Evolutionary conservation across 2,329 filamentous ascomycete species (phyloP), one percentile per base, ranked within the genome.

Genomic region (Sporothrix brasiliensis): DNA sequence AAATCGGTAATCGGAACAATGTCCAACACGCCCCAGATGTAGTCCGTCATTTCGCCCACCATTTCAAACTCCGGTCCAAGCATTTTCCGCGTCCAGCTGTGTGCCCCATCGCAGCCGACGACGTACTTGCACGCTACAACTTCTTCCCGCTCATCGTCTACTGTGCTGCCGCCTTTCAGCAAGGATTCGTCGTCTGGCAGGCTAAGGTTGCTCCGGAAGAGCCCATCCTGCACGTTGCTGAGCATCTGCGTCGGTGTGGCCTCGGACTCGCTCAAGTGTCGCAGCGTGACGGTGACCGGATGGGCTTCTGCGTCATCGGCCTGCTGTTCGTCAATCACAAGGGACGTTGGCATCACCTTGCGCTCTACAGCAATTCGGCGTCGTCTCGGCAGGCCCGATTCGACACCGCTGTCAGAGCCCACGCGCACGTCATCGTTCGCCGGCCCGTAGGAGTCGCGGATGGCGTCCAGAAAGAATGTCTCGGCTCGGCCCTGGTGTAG

Each of bases 401-500:
- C 50, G 5, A 44, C 16, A 4, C 71, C 71, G 58, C 73, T 72
- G n/a, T 72, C 71, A 13, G 19, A 10, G 10, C n/a, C 19, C 11
- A 16, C 50, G 13, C n/a, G 13, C 66, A 24, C 52, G 50, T 34
- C 34, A 34, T 44, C 50, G 11, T 24, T 41, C 5, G 7, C 65
- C 34, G 60, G 68, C n/a, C 68, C 68, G n/a, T 72, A 68, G n/a
- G 69, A 69, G 10, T 66, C 60, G 21, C 47, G 67, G 69, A 77
- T 75, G 56, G 75, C 70, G 63, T 73, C 71, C 63, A 76, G 49
- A 72, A 91, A 88, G 76, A 89, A 90, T 0, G 84, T 81, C 76
- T 92, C 90, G 72, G 92, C 87, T 1, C 89, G 85, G 3, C 89
- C 91, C 78, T 93, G 91, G 74, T 92, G 90, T 52, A 93, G 78